phyloP scores from a whole-genome alignment of 1,284 basidiomycete genomes.

The Pyrrhoderma noxium region DNA sequence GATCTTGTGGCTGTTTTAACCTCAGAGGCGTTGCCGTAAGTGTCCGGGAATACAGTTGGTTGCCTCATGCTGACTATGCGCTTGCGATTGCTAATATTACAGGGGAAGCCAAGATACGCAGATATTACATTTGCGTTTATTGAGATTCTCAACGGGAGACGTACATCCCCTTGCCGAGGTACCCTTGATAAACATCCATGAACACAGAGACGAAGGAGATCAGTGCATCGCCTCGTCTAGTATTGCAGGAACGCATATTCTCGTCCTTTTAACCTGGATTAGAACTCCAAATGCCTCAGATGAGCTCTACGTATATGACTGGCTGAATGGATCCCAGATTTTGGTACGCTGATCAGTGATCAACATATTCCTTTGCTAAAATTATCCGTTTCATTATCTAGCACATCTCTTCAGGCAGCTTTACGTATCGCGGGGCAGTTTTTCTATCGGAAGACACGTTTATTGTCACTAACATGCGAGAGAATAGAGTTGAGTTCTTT shows the following conservation, averaged over 20 bases:
- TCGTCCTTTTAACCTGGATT: conserved; percentile 32
- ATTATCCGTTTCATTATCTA: conserved; percentile 2
- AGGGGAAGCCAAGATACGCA: conserved; percentile 24
- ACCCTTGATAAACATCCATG: conserved; percentile 28
- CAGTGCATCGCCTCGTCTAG: conserved; percentile 31
- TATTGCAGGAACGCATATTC: conserved; percentile 41
- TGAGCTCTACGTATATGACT: conserved; percentile 17
- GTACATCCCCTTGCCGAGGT: conserved; percentile 35
- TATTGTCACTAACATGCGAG: conserved; percentile 16
- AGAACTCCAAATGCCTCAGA: conserved; percentile 15
- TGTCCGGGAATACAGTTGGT: background rate
- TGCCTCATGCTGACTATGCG: conserved; percentile 24
- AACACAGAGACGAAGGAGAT: conserved; percentile 22
- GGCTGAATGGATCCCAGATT: conserved; percentile 9
- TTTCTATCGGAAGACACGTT: conserved; percentile 16
- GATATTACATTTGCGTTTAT: conserved; percentile 6
- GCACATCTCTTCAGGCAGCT: conserved; percentile 12
- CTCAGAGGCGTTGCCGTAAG: conserved; percentile 8
- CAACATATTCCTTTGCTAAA: conserved; percentile 22
- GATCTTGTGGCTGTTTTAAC: conserved; percentile 36
- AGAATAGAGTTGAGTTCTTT: conserved; percentile 14
- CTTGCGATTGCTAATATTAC: background rate
- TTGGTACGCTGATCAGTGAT: conserved; percentile 26
- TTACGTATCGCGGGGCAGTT: conserved; percentile 14
- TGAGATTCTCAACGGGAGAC: conserved; percentile 32